Conservation (phyloP, 306 rosid species). For the Boehmeria nivea region DNA sequence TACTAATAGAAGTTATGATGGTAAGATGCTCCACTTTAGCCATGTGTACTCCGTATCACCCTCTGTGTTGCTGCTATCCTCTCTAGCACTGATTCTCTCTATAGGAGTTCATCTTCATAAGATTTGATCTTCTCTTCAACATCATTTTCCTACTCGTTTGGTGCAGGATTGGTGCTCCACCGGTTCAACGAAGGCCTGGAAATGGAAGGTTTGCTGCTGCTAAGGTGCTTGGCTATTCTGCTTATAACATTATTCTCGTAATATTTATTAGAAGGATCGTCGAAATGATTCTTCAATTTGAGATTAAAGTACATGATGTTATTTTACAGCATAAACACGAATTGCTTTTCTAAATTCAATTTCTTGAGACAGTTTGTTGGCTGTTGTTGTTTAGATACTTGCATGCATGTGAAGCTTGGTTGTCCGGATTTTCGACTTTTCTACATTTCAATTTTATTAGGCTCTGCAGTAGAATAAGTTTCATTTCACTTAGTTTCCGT, state of each 20-base stretch:
- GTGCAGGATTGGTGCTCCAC: slow-evolving; percentile 59
- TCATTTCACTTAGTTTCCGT: neutral
- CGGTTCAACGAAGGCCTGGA: slow-evolving; percentile 45
- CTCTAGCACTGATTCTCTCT: slow-evolving; percentile 16
- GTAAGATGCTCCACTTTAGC: slow-evolving; percentile 31
- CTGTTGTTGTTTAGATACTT: too few relatives aligned
- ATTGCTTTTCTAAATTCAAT: neutral
- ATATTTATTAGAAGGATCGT: neutral
- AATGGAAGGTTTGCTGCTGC: slow-evolving; percentile 37
- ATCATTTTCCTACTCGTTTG: slow-evolving; percentile 16
- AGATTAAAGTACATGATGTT: neutral
- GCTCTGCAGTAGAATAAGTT: neutral
- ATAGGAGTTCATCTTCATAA: slow-evolving; percentile 7
- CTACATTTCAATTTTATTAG: too few relatives aligned
- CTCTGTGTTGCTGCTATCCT: slow-evolving; percentile 18
- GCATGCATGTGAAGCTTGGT: too few relatives aligned
- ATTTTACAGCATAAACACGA: neutral
- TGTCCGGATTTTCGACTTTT: too few relatives aligned
- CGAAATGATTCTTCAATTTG: neutral
- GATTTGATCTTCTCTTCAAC: slow-evolving; percentile 20
- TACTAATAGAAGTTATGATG: slow-evolving; percentile 22
- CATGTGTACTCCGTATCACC: slow-evolving; percentile 11
- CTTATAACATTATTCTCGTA: neutral
- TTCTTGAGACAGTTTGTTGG: neutral
- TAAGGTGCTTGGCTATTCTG: slow-evolving; percentile 40